Base-by-base conservation (phyloP, 2,329 filamentous ascomycete species). In the Neofusicoccum umdonicola region DNA sequence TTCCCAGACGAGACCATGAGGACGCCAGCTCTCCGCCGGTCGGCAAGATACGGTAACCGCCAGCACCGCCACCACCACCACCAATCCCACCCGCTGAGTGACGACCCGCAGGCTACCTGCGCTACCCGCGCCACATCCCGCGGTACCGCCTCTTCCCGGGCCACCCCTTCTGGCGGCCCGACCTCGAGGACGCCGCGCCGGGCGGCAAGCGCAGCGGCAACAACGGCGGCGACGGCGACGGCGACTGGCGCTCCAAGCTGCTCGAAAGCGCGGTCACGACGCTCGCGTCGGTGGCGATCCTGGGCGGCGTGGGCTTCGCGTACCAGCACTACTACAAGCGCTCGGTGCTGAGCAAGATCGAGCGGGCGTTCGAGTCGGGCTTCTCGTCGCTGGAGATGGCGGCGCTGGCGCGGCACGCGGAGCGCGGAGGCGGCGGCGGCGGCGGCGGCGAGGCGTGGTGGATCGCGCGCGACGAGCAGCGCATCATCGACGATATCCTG, bases 401-500 rank as follows among this genome's bases (percentile, higher is more conserved):
- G 17, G 69, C 70, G 1, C 51, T 76, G 1, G 72, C 72, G 27
- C 70, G 70, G 31, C 69, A 75, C 57, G 70, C 73, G 6, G 73
- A 73, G 56, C 66, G 72, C n/a, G 67, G 71, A 50, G 70, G 73
- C 47, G 70, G 73, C 63, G 70, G 74, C 27, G 66, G 74, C n/a
- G 65, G n/a, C n/a, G n/a, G n/a, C n/a, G n/a, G 27, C 12, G 64
- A 68, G 15, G 71, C 72, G 7, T 86, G 90, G 71, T 96, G 93
- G 93, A 85, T 96, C 61, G 77, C 85, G 66, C 87, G 92, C 9
- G 86, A 89, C 7, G 92, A 97, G 79, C 93, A 97, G 75, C 73
- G 78, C 4, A 85, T 83, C 63, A 87, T 97, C 66, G 89, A 97
- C 75, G 80, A 78, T 17, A 96, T 97, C 68, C 84, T 97, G 22